Evolutionary conservation across 371 early-diverging fungal species (phyloP), one percentile per base, ranked within the genome.

Genomic region (Mortierella sp.): DNA sequence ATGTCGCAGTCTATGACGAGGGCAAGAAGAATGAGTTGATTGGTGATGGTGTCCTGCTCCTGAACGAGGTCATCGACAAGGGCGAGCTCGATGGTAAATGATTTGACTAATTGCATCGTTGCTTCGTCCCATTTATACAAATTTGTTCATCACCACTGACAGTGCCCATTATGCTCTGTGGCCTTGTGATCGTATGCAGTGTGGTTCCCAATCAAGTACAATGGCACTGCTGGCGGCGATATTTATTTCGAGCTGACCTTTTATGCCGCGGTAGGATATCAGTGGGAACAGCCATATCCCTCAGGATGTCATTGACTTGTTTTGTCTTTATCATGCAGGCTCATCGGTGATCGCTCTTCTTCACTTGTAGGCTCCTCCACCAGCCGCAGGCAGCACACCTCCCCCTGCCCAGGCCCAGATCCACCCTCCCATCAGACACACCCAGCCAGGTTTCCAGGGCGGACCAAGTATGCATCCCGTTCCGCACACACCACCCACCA

Each of bases 51-150:
- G 21, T 53, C 34, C 56, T 76, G 9, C 49, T 76, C 12, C 44
- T 76, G 43, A 60, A 76, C 43, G 76, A 76, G 23, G 76, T 69
- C 43, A 64, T 76, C 30, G 76, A 76, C 57, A 76, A 76, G 61
- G 76, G 76, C 53, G 76, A 76, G 44, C 70, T 76, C 52, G 76
- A 76, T 76, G 76, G 76, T 76, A 75, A 53, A 28, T 6, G n/a
- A 39, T 23, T n/a, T n/a, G n/a, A n/a, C n/a, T n/a, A n/a, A n/a
- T n/a, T n/a, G n/a, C n/a, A n/a, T n/a, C n/a, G n/a, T n/a, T n/a
- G n/a, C n/a, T n/a, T n/a, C n/a, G n/a, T n/a, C n/a, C n/a, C n/a
- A n/a, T n/a, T n/a, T n/a, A n/a, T n/a, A n/a, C n/a, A n/a, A n/a
- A n/a, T 6, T 34, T 28, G 41, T 30, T n/a, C 34, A 27, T 28